Evolutionary conservation across 2,329 filamentous ascomycete species (phyloP).

Genomic region (Xylariaceae sp.): DNA sequence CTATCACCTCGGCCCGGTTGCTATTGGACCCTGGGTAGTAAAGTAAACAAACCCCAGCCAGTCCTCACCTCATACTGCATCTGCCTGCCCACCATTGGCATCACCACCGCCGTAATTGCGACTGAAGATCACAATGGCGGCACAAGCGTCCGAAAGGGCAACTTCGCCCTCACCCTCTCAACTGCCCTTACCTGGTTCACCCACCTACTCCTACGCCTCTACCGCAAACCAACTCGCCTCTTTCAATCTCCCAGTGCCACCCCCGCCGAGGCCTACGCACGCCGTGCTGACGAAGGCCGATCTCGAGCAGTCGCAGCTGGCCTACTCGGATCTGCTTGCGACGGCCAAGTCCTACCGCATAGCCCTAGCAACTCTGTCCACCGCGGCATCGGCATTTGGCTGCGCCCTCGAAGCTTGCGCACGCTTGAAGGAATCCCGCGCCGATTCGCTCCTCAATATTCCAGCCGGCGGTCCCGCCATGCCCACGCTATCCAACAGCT

Average conservation of each 20-base stretch:
- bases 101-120: constrained; percentile 4
- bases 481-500: constrained; percentile 45
- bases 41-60: constrained; percentile 30
- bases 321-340: constrained; percentile 66
- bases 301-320: constrained; percentile 65
- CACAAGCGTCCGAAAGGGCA: constrained; percentile 41
- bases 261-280: constrained; percentile 62
- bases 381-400: constrained; percentile 67
- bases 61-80: constrained; percentile 14
- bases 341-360: constrained; percentile 69
- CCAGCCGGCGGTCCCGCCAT: constrained; percentile 24
- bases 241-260: constrained; percentile 66
- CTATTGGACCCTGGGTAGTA: background rate
- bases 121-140: constrained; percentile 17
- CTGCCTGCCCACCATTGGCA: constrained; percentile 5
- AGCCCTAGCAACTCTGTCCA: constrained; percentile 65
- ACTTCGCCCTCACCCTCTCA: constrained; percentile 61
- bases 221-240: constrained; percentile 65
- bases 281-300: constrained; percentile 68
- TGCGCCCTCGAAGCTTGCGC: constrained; percentile 70
- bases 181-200: constrained; percentile 66
- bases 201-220: constrained; percentile 67
- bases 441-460: constrained; percentile 57
- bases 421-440: constrained; percentile 69
- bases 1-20: constrained; percentile 14